Base-by-base conservation (phyloP, 768 basidiomycete genomes). In the Melanogaster broomeanus region DNA sequence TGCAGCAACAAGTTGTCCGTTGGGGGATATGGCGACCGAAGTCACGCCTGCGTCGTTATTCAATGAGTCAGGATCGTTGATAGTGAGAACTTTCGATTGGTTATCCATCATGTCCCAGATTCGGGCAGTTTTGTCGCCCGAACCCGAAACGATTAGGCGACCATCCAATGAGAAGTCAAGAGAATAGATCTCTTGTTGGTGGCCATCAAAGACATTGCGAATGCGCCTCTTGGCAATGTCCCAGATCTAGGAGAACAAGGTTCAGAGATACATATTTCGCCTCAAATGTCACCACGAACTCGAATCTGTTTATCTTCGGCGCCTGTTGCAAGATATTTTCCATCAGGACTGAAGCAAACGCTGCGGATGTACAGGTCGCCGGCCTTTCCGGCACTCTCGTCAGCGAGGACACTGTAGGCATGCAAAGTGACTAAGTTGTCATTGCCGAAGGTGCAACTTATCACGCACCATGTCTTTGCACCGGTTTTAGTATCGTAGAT, bases 401-500 rank as follows among this genome's bases (percentile, higher is more conserved):
- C 93, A 42, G 81, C 74, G 25, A 96, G 77, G 2, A 92, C 83
- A 58, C 90, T 93, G 60, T 27, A 45, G 25, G 48, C 21, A 48
- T 50, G 22, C 52, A 19, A 41, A 50, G 43, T 48, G 48, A 60
- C 45, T 45, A 58, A 43, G 48, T 28, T 43, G 27, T 42, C 10
- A 42, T 40, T 12, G 16, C 21, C 28, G 12, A 49, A 19, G 40
- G 16, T 48, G 30, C 8, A 50, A 3, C 37, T 51, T 35, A 44
- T 57, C 31, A 67, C 84, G 49, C 58, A 93, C 94, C 88, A 93
- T 27, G 87, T 87, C 72, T 91, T 93, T 0, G 64, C 67, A 7
- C 95, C 95, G 0, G 90, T 88, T 72, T 89, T 89, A 24, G 88
- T 89, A 65, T 98, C 93, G 67, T 90, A 98, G 50, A 98, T 94